Evolutionary conservation across 106 monocot genomes (phyloP), one percentile per base, ranked within the genome.

Genomic region (Dioscorea dumetorum): DNA sequence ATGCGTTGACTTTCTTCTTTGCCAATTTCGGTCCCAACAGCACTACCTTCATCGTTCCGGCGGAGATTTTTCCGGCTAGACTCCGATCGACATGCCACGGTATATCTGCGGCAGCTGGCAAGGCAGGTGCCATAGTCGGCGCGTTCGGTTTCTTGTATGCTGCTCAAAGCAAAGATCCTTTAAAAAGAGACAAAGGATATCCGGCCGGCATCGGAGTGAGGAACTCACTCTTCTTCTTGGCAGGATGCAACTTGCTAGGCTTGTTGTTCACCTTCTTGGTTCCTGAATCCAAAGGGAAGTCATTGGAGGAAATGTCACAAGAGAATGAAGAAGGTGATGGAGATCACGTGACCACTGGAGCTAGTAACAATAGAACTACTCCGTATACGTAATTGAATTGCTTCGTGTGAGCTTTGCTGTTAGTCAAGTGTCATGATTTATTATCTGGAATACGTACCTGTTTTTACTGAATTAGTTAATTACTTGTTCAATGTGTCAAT

Each of bases 11-110:
- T 60, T 93, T 93, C 83, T 93, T 93, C 79, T 93, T 93, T 69
- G 88, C 92, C 50, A 93, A 93, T 67, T 93, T 93, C 66, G 92
- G 92, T 4, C 92, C 92, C 49, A 93, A 93, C 73, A 76, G 76
- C 57, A 93, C 88, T 2, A 93, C 93, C 22, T 93, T 93, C 73
- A 77, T 93, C 21, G 85, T 93, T 56, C 93, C 93, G 23, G 93
- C 93, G 23, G 93, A 88, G 83, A 72, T 93, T 33, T 88, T 83
- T 54, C 88, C 93, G 0, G 83, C 88, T 12, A 61, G 91, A 77
- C 60, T 91, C 34, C 58, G 87, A 35, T 91, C 91, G 14, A 87
- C 91, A 7, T 86, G 88, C 73, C 93, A 88, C 57, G 93, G 88
- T 18, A 82, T 91, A 56, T 87, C 87, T 5, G 91, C 91, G 2